These are phyloP conservation scores for Mycena pura DNA, from an alignment of 768 basidiomycete genomes.

Conservation along the genomic window DNA sequence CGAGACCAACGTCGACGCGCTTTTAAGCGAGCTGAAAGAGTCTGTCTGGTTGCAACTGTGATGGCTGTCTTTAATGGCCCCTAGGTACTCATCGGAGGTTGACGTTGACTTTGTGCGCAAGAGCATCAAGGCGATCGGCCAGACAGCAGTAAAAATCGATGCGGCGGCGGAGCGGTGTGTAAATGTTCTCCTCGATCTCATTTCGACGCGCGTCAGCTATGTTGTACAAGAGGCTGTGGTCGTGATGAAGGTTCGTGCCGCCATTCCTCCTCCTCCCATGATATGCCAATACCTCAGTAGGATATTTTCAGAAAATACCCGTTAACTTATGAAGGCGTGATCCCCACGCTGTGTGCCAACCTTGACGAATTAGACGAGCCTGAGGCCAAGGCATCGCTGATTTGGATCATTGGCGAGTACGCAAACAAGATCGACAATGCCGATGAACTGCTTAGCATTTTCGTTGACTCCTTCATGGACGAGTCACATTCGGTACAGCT, in stretches of 20 bases:
- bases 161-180: slow-evolving; percentile 93
- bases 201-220: slow-evolving; percentile 92
- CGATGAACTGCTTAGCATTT: slow-evolving; percentile 87
- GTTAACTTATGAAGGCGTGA: slow-evolving; percentile 94
- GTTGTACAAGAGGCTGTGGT: slow-evolving; percentile 98
- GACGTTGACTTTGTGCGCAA: slow-evolving; percentile 98
- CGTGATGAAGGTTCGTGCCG: slow-evolving; percentile 86
- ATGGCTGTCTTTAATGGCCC: neutral
- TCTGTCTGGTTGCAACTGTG: slow-evolving; percentile 44
- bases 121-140: slow-evolving; percentile 95
- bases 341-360: slow-evolving; percentile 92
- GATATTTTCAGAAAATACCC: slow-evolving; percentile 99
- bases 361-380: slow-evolving; percentile 98
- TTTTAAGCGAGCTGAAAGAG: slow-evolving; percentile 97
- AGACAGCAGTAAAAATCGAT: slow-evolving; percentile 95
- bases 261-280: neutral
- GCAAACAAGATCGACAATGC: slow-evolving; percentile 98
- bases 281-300: slow-evolving; percentile 46
- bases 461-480: slow-evolving; percentile 92
- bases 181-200: slow-evolving; percentile 91
- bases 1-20: slow-evolving; percentile 92
- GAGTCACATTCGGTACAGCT: slow-evolving; percentile 90
- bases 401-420: slow-evolving; percentile 99
- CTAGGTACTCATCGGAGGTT: slow-evolving; percentile 93
- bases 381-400: slow-evolving; percentile 95